Conservation (phyloP, 1,284 basidiomycete species). For the Leccinum cinnamomeum region DNA sequence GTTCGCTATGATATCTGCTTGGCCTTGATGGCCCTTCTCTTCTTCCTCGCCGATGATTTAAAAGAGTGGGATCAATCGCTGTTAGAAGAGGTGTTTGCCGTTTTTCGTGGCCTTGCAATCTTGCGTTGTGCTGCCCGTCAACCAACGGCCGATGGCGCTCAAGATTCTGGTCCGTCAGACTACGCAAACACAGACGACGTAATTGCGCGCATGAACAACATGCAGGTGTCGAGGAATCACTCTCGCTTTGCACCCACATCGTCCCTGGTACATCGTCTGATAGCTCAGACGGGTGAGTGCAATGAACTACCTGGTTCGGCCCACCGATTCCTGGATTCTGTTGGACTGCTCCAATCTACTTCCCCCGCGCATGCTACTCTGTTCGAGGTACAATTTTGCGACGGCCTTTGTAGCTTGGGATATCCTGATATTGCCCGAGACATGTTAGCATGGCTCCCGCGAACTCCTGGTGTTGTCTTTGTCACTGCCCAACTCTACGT, state of each 20-base stretch:
- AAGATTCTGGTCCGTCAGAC: slow-evolving; percentile 28
- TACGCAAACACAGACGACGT: slow-evolving; percentile 59
- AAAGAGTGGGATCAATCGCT: slow-evolving; percentile 61
- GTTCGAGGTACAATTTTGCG: slow-evolving; percentile 71
- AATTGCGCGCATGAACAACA: slow-evolving; percentile 60
- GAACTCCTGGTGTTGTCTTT: slow-evolving; percentile 74
- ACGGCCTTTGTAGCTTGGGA: slow-evolving; percentile 64
- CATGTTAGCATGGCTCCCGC: slow-evolving; percentile 72
- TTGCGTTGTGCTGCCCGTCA: slow-evolving; percentile 59
- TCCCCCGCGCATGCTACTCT: slow-evolving; percentile 63
- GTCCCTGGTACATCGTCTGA: slow-evolving; percentile 70
- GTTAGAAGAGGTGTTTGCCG: slow-evolving; percentile 71
- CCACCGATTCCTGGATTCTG: slow-evolving; percentile 65
- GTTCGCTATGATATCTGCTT: slow-evolving; percentile 73
- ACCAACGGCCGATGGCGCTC: slow-evolving; percentile 49
- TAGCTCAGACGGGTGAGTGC: slow-evolving; percentile 50
- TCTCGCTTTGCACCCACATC: slow-evolving; percentile 53
- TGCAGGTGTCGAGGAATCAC: slow-evolving; percentile 62
- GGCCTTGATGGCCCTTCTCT: slow-evolving; percentile 64
- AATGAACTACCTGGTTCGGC: slow-evolving; percentile 55
- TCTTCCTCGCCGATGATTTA: slow-evolving; percentile 66
- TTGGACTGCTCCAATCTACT: slow-evolving; percentile 62
- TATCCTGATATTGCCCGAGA: slow-evolving; percentile 64
- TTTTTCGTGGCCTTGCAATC: slow-evolving; percentile 74
- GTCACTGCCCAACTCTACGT: slow-evolving; percentile 70